Base-by-base conservation (phyloP, 2,329 filamentous ascomycete species). In the Colletotrichum liaoningense region DNA sequence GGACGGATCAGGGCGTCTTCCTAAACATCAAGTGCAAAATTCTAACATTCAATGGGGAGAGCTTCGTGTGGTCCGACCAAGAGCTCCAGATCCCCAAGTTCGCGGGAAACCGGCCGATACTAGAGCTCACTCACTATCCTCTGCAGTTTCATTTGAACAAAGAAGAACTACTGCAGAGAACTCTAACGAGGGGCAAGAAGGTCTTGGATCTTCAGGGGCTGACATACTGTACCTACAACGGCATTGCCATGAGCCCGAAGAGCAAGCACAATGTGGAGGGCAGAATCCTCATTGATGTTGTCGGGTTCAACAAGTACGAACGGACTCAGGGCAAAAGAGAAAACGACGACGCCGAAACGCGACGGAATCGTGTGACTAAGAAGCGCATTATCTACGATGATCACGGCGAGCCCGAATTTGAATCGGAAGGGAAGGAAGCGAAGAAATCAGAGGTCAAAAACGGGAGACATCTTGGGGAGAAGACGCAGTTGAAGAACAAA, bases 291-390 rank as follows among this genome's bases (percentile, higher is more conserved):
- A 76, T 86, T 55, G 84, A 87, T 55, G 80, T 83, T 6, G 75
- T 80, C 8, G 84, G 85, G 7, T 86, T 83, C 77, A 83, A 84
- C 73, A 86, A 84, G 75, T 82, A 85, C 73, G 79, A 84, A 42
- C 77, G 82, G 2, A 76, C 80, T 0, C 78, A 80, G 74, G 83
- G 81, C 11, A 80, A 79, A 59, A 79, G 83, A 12, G 84, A 85
- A 72, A 78, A 76, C 19, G 79, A 78, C 46, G 79, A 84, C 60
- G 78, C 78, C 0, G 74, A 79, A 2, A 77, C 77, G 8, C 74
- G 77, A 56, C 77, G 75, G 11, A 79, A 80, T 30, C 58, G 56
- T 5, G 70, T 68, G 16, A 57, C 55, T 3, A 46, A 16, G 54
- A 19, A 73, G 62, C 42, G 19, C 5, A 4, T 55, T 60, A 38